Evolutionary conservation across 805 yeast species (phyloP).

Genomic region (Ogataea paradorogensis): DNA sequence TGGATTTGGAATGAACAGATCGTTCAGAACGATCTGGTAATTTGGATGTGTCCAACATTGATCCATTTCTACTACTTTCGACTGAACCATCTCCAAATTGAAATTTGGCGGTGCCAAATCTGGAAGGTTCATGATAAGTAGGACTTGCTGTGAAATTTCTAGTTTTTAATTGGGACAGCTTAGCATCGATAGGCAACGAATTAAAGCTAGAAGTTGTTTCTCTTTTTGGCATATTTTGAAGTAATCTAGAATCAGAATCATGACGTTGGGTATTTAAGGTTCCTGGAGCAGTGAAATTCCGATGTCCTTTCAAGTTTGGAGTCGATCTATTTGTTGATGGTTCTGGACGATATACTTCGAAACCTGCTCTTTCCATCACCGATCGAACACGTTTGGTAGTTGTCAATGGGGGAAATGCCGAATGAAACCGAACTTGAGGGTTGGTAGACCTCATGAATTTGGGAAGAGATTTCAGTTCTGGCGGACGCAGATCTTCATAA

Average conservation of each 20-base stretch:
- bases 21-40: background rate
- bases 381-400: conserved; percentile 60
- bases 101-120: conserved; percentile 4
- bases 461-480: conserved; percentile 30
- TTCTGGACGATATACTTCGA: conserved; percentile 50
- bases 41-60: conserved; percentile 2
- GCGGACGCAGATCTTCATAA: conserved; percentile 16
- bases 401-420: conserved; percentile 70
- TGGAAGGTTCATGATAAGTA: background rate
- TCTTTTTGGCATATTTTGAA: background rate
- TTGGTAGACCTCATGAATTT: conserved; percentile 30
- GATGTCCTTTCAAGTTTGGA: conserved; percentile 10
- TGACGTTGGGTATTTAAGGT: conserved; percentile 6
- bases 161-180: background rate
- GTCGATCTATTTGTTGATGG: conserved; percentile 12
- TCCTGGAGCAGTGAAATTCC: conserved; percentile 26
- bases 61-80: conserved; percentile 6
- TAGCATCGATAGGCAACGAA: conserved; percentile 7
- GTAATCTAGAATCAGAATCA: conserved; percentile 18
- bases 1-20: background rate
- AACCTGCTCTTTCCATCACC: conserved; percentile 81
- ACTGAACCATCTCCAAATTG: conserved; percentile 7
- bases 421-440: conserved; percentile 39
- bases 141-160: conserved; percentile 3
- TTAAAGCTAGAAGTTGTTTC: background rate